Conservation (phyloP, 495 filamentous ascomycete genomes). For the Penicillium odoratum region DNA sequence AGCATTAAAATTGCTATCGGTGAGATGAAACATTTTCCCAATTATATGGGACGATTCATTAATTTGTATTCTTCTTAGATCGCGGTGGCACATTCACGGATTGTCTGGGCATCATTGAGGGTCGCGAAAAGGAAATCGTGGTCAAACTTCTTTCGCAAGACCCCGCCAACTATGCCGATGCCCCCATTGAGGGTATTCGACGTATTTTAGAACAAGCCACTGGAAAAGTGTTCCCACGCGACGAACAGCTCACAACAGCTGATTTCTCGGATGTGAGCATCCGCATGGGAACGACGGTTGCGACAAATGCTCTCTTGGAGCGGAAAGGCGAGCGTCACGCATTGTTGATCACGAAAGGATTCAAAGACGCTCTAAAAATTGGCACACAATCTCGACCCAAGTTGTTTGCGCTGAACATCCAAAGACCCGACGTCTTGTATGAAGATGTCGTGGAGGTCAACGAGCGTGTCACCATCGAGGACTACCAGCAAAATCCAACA, state of each 20-base stretch:
- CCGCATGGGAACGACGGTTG: constrained; percentile 79
- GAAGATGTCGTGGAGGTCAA: constrained; percentile 68
- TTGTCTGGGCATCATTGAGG: constrained; percentile 11
- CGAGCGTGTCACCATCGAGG: constrained; percentile 81
- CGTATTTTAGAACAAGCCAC: constrained; percentile 21
- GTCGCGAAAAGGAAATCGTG: constrained; percentile 18
- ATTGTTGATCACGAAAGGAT: constrained; percentile 83
- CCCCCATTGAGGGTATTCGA: constrained; percentile 22
- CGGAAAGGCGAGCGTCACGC: constrained; percentile 86
- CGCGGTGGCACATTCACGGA: constrained; percentile 31
- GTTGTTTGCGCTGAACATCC: constrained; percentile 74
- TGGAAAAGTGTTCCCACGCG: constrained; percentile 3
- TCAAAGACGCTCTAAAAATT: constrained; percentile 83
- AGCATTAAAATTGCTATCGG: too few relatives aligned
- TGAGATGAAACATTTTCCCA: too few relatives aligned
- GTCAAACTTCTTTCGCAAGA: constrained; percentile 20
- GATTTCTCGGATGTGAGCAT: constrained; percentile 5
- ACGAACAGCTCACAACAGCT: too few relatives aligned
- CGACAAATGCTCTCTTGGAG: constrained; percentile 82
- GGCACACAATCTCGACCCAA: constrained; percentile 74
- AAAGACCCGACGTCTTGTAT: constrained; percentile 67
- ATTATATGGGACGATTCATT: too few relatives aligned
- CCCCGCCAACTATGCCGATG: constrained; percentile 21
- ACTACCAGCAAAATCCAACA: constrained; percentile 19
- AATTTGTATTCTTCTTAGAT: constrained; percentile 6